Evolutionary conservation across 2,329 filamentous ascomycete species (phyloP).

Genomic region (Atkinsonella hypoxylon): DNA sequence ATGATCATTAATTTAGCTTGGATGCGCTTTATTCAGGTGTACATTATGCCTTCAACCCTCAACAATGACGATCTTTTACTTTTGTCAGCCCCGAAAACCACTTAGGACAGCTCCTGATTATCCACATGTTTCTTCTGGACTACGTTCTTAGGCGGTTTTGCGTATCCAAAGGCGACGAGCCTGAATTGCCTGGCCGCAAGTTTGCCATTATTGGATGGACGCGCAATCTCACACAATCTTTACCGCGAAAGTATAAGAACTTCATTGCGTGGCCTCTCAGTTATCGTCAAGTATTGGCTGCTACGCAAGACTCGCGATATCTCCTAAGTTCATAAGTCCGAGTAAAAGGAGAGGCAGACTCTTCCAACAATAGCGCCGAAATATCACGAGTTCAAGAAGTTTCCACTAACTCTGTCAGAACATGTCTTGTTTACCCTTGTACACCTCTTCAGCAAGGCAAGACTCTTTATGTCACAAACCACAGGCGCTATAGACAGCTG

Average conservation of each 20-base stretch:
- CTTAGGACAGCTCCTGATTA: constrained; percentile 21
- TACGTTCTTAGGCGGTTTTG: constrained; percentile 16
- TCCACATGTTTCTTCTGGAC: constrained; percentile 25
- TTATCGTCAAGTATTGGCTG: constrained; percentile 10
- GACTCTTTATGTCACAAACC: no score
- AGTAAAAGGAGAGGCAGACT: neutral
- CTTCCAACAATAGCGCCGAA: neutral
- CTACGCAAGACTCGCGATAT: constrained; percentile 13
- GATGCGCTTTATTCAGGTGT: neutral
- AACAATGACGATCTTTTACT: constrained; percentile 18
- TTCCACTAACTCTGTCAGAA: neutral
- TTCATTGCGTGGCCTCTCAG: constrained; percentile 12
- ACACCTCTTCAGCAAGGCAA: no score
- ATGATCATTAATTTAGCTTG: neutral
- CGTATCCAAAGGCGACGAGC: constrained; percentile 11
- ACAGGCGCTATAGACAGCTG: no score
- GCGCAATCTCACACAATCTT: constrained; percentile 8
- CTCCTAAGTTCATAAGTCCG: constrained; percentile 14
- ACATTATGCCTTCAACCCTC: neutral
- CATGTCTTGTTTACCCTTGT: no score
- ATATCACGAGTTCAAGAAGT: neutral
- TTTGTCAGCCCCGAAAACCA: constrained; percentile 21
- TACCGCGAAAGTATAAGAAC: constrained; percentile 2
- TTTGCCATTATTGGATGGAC: constrained; percentile 16
- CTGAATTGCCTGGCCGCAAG: constrained; percentile 15